Evolutionary conservation across 108 stramenopile species (phyloP).

Genomic region (Skeletonema marinoi): DNA sequence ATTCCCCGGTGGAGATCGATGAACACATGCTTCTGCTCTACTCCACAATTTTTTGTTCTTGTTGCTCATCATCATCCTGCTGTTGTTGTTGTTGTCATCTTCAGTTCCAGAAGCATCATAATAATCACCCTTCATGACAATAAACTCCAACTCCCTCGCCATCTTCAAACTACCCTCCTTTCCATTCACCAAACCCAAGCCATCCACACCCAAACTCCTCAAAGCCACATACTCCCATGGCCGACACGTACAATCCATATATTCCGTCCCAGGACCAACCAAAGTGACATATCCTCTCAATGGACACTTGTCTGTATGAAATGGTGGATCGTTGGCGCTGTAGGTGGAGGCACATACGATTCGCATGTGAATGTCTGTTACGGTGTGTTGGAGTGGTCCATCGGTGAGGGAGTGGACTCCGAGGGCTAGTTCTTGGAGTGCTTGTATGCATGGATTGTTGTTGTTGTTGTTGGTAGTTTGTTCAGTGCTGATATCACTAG

Average conservation of each 20-base stretch:
- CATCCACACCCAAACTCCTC: constrained; percentile 47
- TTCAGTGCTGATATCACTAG: not conserved
- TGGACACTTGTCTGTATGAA: constrained; percentile 70
- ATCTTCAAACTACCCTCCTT: constrained; percentile 16
- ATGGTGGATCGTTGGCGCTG: constrained; percentile 56
- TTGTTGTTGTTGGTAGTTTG: not conserved
- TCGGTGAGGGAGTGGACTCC: constrained; percentile 48
- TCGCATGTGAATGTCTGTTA: constrained; percentile 52
- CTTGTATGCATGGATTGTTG: constrained; percentile 33
- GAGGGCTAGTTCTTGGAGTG: constrained; percentile 39
- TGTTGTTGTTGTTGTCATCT: too few species aligned
- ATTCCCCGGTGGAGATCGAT: constrained; percentile 57
- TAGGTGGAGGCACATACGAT: constrained; percentile 63
- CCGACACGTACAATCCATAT: constrained; percentile 36
- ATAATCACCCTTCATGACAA: constrained; percentile 72
- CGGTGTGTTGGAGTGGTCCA: constrained; percentile 21
- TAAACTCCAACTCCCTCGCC: constrained; percentile 62
- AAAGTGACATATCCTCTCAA: constrained; percentile 63
- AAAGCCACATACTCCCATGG: constrained; percentile 62
- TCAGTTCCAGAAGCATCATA: constrained; percentile 50
- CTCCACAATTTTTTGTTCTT: constrained; percentile 36
- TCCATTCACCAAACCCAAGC: not conserved
- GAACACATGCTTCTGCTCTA: constrained; percentile 61
- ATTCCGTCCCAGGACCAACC: constrained; percentile 61
- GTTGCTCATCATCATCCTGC: not conserved